These are phyloP conservation scores for Manihot esculenta DNA, from an alignment of 441 rosid species.

Conservation along the genomic window DNA sequence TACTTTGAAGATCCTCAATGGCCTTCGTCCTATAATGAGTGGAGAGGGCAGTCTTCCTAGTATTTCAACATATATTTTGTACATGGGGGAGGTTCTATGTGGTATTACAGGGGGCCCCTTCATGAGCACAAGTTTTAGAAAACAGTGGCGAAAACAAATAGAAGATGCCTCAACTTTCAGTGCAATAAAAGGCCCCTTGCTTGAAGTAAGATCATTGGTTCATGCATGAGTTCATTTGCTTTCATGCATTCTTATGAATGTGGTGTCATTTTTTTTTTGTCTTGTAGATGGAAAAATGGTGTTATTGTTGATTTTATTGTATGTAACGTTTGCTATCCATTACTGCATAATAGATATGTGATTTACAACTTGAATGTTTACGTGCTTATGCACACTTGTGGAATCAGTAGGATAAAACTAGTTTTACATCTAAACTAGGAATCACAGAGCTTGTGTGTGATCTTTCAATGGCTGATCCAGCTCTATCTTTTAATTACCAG, in stretches of 20 bases:
- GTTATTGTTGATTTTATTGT: neutral
- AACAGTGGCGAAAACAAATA: constrained; percentile 68
- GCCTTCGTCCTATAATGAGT: constrained; percentile 53
- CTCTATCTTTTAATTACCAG: neutral
- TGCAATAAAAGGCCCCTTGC: constrained; percentile 56
- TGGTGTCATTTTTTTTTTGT: neutral
- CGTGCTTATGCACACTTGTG: neutral
- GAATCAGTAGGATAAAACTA: neutral
- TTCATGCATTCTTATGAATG: neutral
- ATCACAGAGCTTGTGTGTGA: neutral
- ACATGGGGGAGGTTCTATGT: constrained; percentile 69
- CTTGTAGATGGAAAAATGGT: neutral
- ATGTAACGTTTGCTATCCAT: neutral
- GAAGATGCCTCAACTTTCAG: constrained; percentile 62
- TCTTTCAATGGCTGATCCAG: neutral
- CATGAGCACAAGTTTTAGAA: constrained; percentile 45
- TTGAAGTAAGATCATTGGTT: constrained; percentile 48
- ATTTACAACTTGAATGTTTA: neutral
- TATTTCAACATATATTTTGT: constrained; percentile 63
- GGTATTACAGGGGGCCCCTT: constrained; percentile 80
- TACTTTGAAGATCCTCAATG: constrained; percentile 55
- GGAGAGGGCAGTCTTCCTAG: constrained; percentile 64
- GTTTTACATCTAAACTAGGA: neutral
- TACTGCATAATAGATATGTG: neutral
- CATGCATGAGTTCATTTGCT: constrained; percentile 20